phyloP scores from a whole-genome alignment of 306 rosid species.

The Vigna radiata region DNA sequence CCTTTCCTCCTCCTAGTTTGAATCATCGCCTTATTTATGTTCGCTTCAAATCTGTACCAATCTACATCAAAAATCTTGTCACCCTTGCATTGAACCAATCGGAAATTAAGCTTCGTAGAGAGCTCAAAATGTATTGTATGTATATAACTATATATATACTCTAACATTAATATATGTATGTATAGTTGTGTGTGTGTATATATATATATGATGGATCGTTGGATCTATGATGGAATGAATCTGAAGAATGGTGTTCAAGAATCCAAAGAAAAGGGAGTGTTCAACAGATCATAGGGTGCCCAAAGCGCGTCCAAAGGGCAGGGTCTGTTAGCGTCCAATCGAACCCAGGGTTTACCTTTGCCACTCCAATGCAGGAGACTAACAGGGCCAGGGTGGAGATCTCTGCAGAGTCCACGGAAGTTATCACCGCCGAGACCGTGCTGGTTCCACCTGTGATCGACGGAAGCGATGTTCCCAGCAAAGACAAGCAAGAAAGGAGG shows the following conservation, averaged over 20 bases:
- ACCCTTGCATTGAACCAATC: background rate
- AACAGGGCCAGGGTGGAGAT: constrained; percentile 89
- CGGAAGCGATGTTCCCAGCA: constrained; percentile 74
- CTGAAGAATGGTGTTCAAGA: constrained; percentile 40
- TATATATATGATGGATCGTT: background rate
- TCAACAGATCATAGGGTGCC: constrained; percentile 90
- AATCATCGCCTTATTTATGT: background rate
- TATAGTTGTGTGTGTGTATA: background rate
- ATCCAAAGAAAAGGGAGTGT: constrained; percentile 77
- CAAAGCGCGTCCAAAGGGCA: constrained; percentile 93
- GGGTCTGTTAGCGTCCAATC: constrained; percentile 83
- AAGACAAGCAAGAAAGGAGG: constrained; percentile 86
- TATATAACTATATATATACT: too few species aligned
- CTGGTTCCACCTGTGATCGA: constrained; percentile 90
- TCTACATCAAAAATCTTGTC: background rate
- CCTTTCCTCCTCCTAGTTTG: constrained; percentile 1
- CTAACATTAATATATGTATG: background rate
- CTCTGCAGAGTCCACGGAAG: constrained; percentile 74
- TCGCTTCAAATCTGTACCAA: background rate
- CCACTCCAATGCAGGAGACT: constrained; percentile 97
- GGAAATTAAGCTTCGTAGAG: background rate
- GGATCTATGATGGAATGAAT: too few species aligned
- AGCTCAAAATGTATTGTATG: background rate
- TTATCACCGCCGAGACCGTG: constrained; percentile 92
- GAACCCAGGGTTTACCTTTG: constrained; percentile 93